Conservation (phyloP, 306 rosid genomes). For the Senna tora region DNA sequence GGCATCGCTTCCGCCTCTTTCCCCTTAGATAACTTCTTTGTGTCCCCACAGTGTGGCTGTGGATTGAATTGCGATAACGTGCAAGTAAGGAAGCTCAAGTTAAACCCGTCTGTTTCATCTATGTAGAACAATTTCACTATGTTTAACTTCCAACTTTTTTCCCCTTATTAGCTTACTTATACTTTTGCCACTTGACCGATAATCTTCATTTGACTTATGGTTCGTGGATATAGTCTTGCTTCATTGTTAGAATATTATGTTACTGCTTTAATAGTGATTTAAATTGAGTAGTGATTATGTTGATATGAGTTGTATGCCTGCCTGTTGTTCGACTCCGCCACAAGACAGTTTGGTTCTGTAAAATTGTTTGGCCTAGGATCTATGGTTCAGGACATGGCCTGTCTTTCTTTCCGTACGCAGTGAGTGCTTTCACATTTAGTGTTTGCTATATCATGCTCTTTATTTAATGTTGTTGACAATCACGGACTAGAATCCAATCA, state of each 20-base stretch:
- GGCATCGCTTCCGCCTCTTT: slow-evolving; percentile 65
- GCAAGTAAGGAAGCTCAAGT: slow-evolving; percentile 47
- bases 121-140: slow-evolving; percentile 7
- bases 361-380: background rate
- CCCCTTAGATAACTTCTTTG: slow-evolving; percentile 56
- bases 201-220: background rate
- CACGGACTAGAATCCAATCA: background rate
- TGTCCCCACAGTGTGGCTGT: slow-evolving; percentile 61
- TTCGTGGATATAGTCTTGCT: background rate
- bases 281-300: background rate
- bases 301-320: background rate
- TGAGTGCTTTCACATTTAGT: background rate
- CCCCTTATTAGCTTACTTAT: background rate
- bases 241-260: background rate
- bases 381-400: background rate
- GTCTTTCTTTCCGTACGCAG: background rate
- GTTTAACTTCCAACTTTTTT: background rate
- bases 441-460: background rate
- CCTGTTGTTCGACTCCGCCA: background rate
- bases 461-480: background rate
- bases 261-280: background rate
- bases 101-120: slow-evolving; percentile 51
- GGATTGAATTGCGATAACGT: slow-evolving; percentile 48
- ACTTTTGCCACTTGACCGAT: background rate
- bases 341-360: background rate